A percentile compares a stretch with the other conserved stretches of the same genome.
Evolutionary conservation across 495 filamentous ascomycete genomes (phyloP).

Genomic region (Apodospora peruviana): DNA sequence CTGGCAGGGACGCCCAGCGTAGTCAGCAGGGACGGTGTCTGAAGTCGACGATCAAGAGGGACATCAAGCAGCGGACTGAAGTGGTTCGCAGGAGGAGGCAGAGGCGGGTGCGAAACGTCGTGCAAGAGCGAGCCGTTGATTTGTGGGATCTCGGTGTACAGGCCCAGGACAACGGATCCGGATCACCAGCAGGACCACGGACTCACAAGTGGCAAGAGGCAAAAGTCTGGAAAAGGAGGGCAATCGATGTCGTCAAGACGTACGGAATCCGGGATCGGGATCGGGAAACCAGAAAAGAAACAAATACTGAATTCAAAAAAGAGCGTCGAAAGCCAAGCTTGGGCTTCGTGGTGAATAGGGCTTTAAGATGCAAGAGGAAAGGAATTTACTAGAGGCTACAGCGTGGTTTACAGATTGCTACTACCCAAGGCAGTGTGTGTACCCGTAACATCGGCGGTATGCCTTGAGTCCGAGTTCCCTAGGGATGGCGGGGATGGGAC

Average conservation of each 20-base stretch:
- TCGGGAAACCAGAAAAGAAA: background rate
- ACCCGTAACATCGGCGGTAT: too few species aligned
- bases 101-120: conserved; percentile 6
- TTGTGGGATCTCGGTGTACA: conserved; percentile 7
- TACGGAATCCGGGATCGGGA: background rate
- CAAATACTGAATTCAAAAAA: background rate
- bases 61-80: conserved; percentile 30
- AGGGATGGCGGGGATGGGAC: too few species aligned
- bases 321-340: too few species aligned
- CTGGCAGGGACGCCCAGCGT: conserved; percentile 8
- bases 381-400: too few species aligned
- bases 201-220: conserved; percentile 4
- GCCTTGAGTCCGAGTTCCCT: too few species aligned
- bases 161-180: conserved; percentile 10
- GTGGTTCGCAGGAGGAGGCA: conserved; percentile 9
- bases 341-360: too few species aligned
- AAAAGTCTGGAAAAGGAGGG: conserved; percentile 8
- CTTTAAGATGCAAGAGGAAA: too few species aligned
- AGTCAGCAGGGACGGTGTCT: conserved; percentile 18
- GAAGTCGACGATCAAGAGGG: conserved; percentile 34
- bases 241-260: conserved; percentile 22
- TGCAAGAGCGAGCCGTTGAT: background rate
- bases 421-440: too few species aligned
- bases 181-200: conserved; percentile 5
- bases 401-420: too few species aligned